phyloP scores from a whole-genome alignment of 2,329 filamentous ascomycete species.

The Phyllosticta capitalensis region DNA sequence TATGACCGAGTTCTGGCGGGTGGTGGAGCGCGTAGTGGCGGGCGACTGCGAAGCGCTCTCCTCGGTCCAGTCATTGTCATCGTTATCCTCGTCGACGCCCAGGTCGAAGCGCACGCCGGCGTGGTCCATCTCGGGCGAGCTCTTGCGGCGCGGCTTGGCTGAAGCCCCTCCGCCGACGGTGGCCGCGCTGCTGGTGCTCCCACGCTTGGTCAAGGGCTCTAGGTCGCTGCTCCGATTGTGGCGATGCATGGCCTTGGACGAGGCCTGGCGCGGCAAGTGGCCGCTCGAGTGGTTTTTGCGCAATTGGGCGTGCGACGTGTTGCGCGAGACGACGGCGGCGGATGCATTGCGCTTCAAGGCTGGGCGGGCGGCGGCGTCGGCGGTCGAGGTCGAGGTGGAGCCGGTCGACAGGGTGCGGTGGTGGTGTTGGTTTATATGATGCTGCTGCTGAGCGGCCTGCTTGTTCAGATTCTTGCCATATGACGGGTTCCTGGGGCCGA shows the following conservation, averaged over 20 bases:
- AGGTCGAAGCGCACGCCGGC: slow-evolving; percentile 34
- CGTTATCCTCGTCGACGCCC: slow-evolving; percentile 22
- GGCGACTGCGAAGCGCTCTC: slow-evolving; percentile 34
- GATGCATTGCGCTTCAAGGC: slow-evolving; percentile 36
- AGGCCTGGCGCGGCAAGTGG: slow-evolving; percentile 33
- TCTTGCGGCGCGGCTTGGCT: slow-evolving; percentile 21
- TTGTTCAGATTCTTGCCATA: slow-evolving; percentile 35
- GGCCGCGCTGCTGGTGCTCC: slow-evolving; percentile 12
- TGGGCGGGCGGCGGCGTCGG: slow-evolving; percentile 27
- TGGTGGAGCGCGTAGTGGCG: slow-evolving; percentile 31
- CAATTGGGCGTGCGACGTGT: slow-evolving; percentile 25
- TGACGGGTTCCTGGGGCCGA: slow-evolving; percentile 30
- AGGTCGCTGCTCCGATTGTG: slow-evolving; percentile 16
- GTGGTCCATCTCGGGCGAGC: slow-evolving; percentile 26
- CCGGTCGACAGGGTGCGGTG: slow-evolving; percentile 28
- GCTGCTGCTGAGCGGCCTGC: slow-evolving; percentile 24
- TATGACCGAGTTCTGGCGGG: slow-evolving; percentile 31
- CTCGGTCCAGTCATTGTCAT: slow-evolving; percentile 32
- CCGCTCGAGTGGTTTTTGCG: slow-evolving; percentile 37
- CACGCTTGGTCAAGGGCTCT: slow-evolving; percentile 20
- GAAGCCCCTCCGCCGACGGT: slow-evolving; percentile 1
- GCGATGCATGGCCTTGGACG: slow-evolving; percentile 30
- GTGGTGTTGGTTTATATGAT: slow-evolving; percentile 23
- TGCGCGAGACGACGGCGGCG: slow-evolving; percentile 28
- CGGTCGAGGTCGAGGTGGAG: slow-evolving; percentile 21